Conservation (phyloP, 306 rosid species). For the Casuarina glauca region DNA sequence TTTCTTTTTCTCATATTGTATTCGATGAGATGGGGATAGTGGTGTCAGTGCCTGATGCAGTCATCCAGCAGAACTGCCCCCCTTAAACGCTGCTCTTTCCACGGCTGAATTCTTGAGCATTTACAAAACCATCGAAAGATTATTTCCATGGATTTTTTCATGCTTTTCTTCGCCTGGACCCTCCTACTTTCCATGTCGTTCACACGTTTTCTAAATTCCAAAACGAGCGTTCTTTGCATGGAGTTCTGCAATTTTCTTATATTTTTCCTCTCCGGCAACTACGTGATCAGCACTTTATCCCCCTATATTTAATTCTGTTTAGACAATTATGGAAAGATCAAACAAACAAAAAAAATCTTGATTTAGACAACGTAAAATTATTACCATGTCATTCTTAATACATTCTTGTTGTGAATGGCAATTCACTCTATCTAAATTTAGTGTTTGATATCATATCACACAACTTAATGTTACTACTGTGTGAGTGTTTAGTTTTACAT, state of each 20-base stretch:
- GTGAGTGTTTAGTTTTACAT: no score
- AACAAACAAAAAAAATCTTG: no score
- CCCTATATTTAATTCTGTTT: not conserved
- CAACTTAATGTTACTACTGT: no score
- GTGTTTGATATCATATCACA: no score
- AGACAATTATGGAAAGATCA: not conserved
- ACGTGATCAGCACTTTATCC: constrained; percentile 40
- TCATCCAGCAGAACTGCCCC: constrained; percentile 55
- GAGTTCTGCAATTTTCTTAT: not conserved
- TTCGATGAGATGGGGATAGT: constrained; percentile 55
- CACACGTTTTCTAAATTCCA: not conserved
- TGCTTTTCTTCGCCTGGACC: not conserved
- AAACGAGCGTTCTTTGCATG: not conserved
- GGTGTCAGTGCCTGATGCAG: constrained; percentile 41
- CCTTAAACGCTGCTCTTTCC: constrained; percentile 22
- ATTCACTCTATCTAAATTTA: no score
- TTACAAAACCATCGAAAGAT: constrained; percentile 41
- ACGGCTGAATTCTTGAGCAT: constrained; percentile 31
- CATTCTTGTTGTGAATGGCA: no score
- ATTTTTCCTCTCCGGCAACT: no score
- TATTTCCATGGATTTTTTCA: constrained; percentile 9
- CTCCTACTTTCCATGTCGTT: not conserved
- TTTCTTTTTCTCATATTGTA: not conserved
- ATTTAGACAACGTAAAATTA: not conserved
- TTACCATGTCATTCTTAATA: not conserved